phyloP scores from a whole-genome alignment of 1,284 basidiomycete species.

The Sutorius eximius region DNA sequence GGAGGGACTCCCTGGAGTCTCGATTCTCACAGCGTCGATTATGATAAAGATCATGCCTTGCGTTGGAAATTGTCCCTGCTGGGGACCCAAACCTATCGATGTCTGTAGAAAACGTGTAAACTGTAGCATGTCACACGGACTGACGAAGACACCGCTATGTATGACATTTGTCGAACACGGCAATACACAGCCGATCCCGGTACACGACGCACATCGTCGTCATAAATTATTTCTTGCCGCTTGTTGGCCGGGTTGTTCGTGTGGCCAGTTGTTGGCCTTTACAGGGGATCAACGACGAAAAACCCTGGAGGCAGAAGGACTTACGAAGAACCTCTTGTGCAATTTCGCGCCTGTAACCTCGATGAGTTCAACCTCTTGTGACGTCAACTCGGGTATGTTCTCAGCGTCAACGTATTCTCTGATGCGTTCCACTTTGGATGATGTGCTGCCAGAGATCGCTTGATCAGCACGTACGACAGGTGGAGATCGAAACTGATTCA shows the following conservation, averaged over 20 bases:
- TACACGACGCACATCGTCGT: neutral
- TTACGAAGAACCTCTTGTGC: conserved; percentile 46
- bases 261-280: conserved; percentile 22
- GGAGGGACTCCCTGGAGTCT: too few relatives aligned
- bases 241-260: conserved; percentile 8
- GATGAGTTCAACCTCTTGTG: conserved; percentile 62
- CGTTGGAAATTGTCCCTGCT: too few relatives aligned
- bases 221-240: neutral
- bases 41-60: too few relatives aligned
- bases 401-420: conserved; percentile 63
- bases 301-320: neutral
- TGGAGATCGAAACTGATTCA: neutral
- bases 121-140: too few relatives aligned
- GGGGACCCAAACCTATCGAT: too few relatives aligned
- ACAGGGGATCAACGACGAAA: conserved; percentile 6
- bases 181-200: too few relatives aligned
- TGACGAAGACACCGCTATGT: too few relatives aligned
- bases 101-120: too few relatives aligned
- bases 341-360: conserved; percentile 60
- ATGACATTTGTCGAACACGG: too few relatives aligned
- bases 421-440: conserved; percentile 67
- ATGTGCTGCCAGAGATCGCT: conserved; percentile 49
- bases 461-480: neutral
- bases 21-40: too few relatives aligned
- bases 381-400: conserved; percentile 55